Conservation (phyloP, 2,329 filamentous ascomycete species). For the Neofusicoccum laricinum region DNA sequence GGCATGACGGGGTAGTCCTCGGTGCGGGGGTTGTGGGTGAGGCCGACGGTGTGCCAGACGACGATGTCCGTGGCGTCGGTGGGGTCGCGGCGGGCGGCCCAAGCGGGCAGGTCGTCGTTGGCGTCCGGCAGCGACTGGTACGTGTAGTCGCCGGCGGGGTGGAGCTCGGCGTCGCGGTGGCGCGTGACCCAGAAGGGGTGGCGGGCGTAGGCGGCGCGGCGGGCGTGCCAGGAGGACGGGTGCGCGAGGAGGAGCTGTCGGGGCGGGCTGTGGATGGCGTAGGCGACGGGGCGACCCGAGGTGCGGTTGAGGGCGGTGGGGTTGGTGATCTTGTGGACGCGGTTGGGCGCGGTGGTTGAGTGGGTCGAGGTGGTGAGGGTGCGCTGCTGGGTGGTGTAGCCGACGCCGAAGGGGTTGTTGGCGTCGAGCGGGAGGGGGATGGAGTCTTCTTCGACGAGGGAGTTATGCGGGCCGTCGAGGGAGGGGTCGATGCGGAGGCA, state of each 20-base stretch:
- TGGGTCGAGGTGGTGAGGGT: constrained; percentile 10
- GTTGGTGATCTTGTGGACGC: constrained; percentile 51
- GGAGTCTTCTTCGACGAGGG: constrained; percentile 30
- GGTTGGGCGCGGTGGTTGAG: constrained; percentile 25
- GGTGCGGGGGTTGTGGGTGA: constrained; percentile 43
- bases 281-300: constrained; percentile 50
- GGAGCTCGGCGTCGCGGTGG: constrained; percentile 27
- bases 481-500: constrained; percentile 44
- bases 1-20: constrained; percentile 34
- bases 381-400: constrained; percentile 8
- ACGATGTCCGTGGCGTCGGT: constrained; percentile 36
- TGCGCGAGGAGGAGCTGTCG: constrained; percentile 28
- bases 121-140: constrained; percentile 24
- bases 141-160: constrained; percentile 25
- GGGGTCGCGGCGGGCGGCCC: background rate
- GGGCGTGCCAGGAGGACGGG: constrained; percentile 23
- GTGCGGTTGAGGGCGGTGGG: constrained; percentile 44
- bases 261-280: constrained; percentile 45
- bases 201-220: constrained; percentile 25
- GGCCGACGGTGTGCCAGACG: constrained; percentile 44
- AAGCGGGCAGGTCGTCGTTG: constrained; percentile 24
- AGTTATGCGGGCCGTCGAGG: constrained; percentile 38
- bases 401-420: background rate
- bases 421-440: constrained; percentile 20
- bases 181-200: constrained; percentile 29